A percentile compares a stretch with the other conserved stretches of the same genome.
phyloP scores from a whole-genome alignment of 2,329 filamentous ascomycete species.

The Magnaporthales sp. region DNA sequence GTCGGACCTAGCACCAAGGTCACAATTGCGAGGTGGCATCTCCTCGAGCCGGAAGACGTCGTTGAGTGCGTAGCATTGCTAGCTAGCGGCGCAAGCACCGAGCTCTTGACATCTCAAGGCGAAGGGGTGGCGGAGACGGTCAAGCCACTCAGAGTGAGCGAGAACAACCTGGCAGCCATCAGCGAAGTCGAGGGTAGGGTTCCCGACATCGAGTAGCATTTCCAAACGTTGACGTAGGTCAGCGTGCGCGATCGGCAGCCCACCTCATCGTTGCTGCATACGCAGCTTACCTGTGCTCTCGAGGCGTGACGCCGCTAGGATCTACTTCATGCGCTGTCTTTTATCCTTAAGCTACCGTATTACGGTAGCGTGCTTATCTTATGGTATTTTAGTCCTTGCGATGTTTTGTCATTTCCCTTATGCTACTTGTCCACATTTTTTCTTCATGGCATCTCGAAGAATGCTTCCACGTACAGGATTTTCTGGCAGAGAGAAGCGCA shows the following conservation, averaged over 20 bases:
- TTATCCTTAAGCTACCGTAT: background rate
- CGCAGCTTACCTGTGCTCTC: background rate
- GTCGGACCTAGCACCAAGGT: constrained; percentile 89
- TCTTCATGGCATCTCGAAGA: background rate
- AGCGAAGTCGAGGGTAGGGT: constrained; percentile 45
- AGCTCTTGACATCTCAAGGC: constrained; percentile 13
- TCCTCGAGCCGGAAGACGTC: constrained; percentile 82
- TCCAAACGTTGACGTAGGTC: background rate
- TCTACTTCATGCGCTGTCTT: background rate
- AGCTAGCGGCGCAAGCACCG: constrained; percentile 30
- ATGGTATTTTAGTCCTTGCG: background rate
- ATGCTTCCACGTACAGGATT: background rate
- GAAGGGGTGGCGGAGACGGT: constrained; percentile 21
- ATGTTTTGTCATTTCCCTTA: background rate
- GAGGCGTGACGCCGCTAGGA: background rate
- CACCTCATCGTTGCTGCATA: too few relatives aligned
- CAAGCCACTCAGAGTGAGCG: constrained; percentile 26
- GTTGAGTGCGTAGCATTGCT: constrained; percentile 58
- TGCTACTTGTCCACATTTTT: background rate
- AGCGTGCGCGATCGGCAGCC: background rate
- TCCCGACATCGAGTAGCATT: constrained; percentile 20
- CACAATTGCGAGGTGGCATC: constrained; percentile 82
- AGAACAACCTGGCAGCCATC: constrained; percentile 47
- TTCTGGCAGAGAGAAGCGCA: background rate
- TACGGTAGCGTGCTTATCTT: background rate